Percentiles rank a stretch among this genome's conserved stretches.
phyloP scores from a whole-genome alignment of 2,329 filamentous ascomycete species.

The Colletotrichum spaethianum region DNA sequence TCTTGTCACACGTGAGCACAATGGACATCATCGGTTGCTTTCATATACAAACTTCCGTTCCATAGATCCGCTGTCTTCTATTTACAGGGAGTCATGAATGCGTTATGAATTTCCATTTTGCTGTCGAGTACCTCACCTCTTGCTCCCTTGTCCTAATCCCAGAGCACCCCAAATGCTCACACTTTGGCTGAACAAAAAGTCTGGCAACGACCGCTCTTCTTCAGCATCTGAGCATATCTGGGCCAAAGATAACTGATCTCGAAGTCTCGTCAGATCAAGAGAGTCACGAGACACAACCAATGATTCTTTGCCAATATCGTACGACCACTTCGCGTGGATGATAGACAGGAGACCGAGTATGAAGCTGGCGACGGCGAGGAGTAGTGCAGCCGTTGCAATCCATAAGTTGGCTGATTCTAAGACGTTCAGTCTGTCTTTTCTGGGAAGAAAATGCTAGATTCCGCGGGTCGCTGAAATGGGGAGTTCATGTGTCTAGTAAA shows the following conservation, averaged over 20 bases:
- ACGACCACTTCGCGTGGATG: neutral
- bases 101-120: too few species aligned
- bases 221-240: neutral
- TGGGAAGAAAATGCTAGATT: neutral
- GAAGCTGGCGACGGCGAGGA: neutral
- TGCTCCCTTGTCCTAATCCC: too few species aligned
- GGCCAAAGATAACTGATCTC: neutral
- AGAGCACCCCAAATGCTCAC: too few species aligned
- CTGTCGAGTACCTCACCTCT: too few species aligned
- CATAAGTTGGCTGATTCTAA: conserved; percentile 20
- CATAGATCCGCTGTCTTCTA: too few species aligned
- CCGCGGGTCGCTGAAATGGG: too few species aligned
- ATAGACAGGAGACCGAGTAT: neutral
- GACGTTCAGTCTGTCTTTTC: neutral
- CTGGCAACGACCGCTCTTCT: neutral
- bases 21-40: neutral
- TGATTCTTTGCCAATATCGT: neutral
- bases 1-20: neutral
- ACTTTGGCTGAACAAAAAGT: neutral
- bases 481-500: too few species aligned
- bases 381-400: neutral
- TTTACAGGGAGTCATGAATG: too few species aligned
- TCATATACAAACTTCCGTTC: too few species aligned
- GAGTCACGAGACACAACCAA: neutral
- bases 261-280: neutral